Conservation (phyloP, 768 basidiomycete species). For the Tulasnella sp. region DNA sequence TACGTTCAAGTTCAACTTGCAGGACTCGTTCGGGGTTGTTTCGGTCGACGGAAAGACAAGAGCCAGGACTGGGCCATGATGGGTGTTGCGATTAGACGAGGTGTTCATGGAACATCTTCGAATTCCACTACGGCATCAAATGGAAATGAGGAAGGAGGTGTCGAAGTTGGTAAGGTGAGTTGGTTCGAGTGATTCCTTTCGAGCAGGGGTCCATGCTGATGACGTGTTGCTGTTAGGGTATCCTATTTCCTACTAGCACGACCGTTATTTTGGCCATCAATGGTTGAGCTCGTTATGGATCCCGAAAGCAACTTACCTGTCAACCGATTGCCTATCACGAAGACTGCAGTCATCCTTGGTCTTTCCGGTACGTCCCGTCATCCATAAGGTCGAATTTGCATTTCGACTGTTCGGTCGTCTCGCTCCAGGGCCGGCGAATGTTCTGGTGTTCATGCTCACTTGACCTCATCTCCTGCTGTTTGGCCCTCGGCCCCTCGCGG, state of each 20-base stretch:
- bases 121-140: neutral
- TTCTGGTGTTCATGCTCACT: slow-evolving; percentile 10
- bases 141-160: neutral
- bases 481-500: neutral
- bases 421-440: slow-evolving; percentile 7
- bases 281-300: neutral
- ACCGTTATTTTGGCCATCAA: neutral
- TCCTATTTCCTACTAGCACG: slow-evolving; percentile 5
- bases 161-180: slow-evolving; percentile 7
- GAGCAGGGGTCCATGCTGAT: neutral
- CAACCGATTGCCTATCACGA: neutral
- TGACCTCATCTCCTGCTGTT: slow-evolving; percentile 6
- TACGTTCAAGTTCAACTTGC: neutral
- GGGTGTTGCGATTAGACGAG: neutral
- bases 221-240: neutral
- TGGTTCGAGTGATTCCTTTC: neutral
- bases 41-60: neutral
- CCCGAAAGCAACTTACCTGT: neutral
- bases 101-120: neutral
- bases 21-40: neutral
- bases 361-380: slow-evolving; percentile 2
- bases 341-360: slow-evolving; percentile 3
- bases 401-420: neutral
- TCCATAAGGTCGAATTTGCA: neutral
- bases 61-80: neutral